A percentile compares a stretch with the other conserved stretches of the same genome.
phyloP scores from a whole-genome alignment of 192 early-diverging fungal species.

The Paraglomus brasilianum region DNA sequence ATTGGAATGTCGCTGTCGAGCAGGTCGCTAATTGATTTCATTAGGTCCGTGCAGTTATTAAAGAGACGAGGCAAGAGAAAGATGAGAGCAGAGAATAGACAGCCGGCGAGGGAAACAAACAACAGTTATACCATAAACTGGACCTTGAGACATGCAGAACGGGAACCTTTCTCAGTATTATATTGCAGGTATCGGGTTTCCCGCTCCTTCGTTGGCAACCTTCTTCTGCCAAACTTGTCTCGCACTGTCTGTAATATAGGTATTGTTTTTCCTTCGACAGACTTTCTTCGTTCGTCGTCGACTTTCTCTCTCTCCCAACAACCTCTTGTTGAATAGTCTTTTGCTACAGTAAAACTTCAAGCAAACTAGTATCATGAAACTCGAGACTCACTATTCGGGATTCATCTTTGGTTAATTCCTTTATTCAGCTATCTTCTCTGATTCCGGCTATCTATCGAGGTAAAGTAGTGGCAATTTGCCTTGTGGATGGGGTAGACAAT shows the following conservation, averaged over 20 bases:
- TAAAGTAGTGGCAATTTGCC: no score
- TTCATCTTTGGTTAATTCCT: slow-evolving; percentile 11
- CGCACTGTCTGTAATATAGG: background rate
- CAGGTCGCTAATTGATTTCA: background rate
- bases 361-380: background rate
- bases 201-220: background rate
- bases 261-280: background rate
- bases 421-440: no score
- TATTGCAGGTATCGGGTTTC: no score
- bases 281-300: background rate
- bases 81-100: background rate
- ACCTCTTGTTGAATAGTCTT: background rate
- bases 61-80: background rate
- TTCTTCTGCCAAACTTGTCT: background rate
- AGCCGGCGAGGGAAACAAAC: background rate
- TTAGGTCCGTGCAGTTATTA: background rate
- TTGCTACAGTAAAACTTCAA: background rate
- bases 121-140: no score
- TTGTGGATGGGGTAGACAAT: no score
- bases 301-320: background rate
- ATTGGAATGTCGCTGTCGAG: background rate
- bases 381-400: slow-evolving; percentile 29
- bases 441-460: no score
- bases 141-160: no score
- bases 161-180: no score